phyloP scores from a whole-genome alignment of 176 grass and related monocot species.

The Neostapfia colusana region DNA sequence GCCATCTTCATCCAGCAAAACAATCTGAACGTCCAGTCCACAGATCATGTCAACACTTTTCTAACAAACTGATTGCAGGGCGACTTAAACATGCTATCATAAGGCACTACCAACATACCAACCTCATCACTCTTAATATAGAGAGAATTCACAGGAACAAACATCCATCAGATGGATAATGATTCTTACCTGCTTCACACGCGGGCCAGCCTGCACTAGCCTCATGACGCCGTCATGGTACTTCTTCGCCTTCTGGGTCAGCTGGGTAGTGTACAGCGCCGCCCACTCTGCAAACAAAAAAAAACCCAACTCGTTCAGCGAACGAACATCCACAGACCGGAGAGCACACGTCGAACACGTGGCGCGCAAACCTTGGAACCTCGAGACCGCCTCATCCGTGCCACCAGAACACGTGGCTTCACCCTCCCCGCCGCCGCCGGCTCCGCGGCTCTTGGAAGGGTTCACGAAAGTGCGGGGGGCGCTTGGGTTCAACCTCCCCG shows the following conservation, averaged over 20 bases:
- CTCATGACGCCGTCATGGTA: constrained; percentile 66
- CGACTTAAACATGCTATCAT: not conserved
- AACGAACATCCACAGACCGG: not conserved
- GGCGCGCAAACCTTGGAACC: constrained; percentile 31
- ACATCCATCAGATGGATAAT: not conserved
- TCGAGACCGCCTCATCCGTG: not conserved
- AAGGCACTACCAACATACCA: not conserved
- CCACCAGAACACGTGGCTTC: constrained; percentile 2
- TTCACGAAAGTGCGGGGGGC: constrained; percentile 18
- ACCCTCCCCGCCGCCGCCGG: not conserved
- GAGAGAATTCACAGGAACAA: not conserved
- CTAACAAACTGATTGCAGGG: constrained; percentile 2
- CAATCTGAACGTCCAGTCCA: constrained; percentile 48
- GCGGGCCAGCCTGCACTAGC: constrained; percentile 45
- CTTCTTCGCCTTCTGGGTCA: constrained; percentile 81
- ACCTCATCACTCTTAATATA: not conserved
- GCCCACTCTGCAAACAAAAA: constrained; percentile 47
- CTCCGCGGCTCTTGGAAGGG: not conserved
- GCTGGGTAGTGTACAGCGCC: constrained; percentile 65
- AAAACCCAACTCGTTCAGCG: not conserved
- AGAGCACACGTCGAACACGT: constrained; percentile 34
- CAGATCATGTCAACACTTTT: constrained; percentile 16
- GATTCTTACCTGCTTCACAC: constrained; percentile 57
- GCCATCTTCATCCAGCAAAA: constrained; percentile 65
- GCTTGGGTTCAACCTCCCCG: not conserved